A percentile compares a stretch with the other conserved stretches of the same genome.
phyloP scores from a whole-genome alignment of 192 early-diverging fungal species.

The Backusella mclennaniae region DNA sequence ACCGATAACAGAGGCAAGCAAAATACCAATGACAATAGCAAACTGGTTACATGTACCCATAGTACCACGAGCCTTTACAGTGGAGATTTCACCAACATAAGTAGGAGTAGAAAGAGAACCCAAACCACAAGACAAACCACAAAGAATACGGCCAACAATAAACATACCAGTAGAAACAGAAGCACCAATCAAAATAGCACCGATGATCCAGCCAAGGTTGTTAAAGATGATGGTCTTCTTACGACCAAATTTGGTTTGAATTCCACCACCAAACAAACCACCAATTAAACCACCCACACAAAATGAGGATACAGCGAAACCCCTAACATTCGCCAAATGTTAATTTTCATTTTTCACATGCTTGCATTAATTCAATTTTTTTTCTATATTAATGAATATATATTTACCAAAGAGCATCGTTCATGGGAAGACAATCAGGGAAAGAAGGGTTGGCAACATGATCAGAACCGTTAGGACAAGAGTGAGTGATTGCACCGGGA shows the following conservation, averaged over 20 bases:
- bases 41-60: constrained; percentile 79
- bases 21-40: constrained; percentile 75
- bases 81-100: constrained; percentile 80
- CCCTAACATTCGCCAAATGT: constrained; percentile 22
- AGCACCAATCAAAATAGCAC: constrained; percentile 61
- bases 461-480: constrained; percentile 11
- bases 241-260: constrained; percentile 47
- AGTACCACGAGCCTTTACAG: constrained; percentile 62
- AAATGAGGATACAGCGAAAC: constrained; percentile 47
- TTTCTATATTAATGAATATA: background rate
- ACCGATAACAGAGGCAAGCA: constrained; percentile 68
- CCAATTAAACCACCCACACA: constrained; percentile 58
- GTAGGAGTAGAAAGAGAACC: constrained; percentile 57
- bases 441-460: constrained; percentile 8
- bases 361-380: background rate
- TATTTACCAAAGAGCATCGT: constrained; percentile 23
- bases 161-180: constrained; percentile 61
- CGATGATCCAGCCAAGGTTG: constrained; percentile 67
- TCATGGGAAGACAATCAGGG: constrained; percentile 38
- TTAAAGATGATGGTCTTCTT: constrained; percentile 59
- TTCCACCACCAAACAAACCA: constrained; percentile 50
- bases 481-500: constrained; percentile 35
- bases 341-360: background rate
- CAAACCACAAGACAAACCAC: constrained; percentile 74
- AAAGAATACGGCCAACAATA: constrained; percentile 69